Evolutionary conservation across 1,284 basidiomycete species (phyloP), one percentile per base, ranked within the genome.

Genomic region (Cryptococcus wingfieldii): DNA sequence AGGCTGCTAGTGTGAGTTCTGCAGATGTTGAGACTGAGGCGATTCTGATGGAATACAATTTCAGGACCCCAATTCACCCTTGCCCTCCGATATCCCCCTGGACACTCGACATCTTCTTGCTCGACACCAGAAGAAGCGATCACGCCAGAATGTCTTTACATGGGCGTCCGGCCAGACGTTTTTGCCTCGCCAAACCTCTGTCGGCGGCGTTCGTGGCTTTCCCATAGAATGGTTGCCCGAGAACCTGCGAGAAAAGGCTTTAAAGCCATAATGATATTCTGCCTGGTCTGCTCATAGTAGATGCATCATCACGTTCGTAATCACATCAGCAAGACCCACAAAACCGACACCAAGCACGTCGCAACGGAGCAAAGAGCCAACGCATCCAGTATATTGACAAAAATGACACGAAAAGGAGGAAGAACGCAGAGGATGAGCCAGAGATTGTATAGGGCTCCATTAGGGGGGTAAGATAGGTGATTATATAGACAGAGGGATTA

Each of bases 91-190:
- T 53, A 77, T 90, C 23, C 89, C 90, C 0, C 65, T 88, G n/a
- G 90, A 92, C 70, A 77, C 81, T 44, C 83, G 90, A 51, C 89
- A 93, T 78, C 72, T 91, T 16, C 81, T 85, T 63, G 81, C 87
- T 1, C 86, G 84, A 70, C 79, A 80, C 43, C 79, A 80, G 66
- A 90, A 89, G 76, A 83, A 83, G 47, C 85, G 83, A 71, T 50
- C 56, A 5, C 54, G 64, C 47, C 83, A 83, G 68, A 86, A 85
- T 19, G 84, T 84, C 52, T 85, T 64, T 39, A 48, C 55, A 5
- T 66, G 58, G 53, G 78, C 83, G 19, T 79, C 83, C 43, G 54
- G 63, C 5, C 51, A 54, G 38, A 58, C 63, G 9, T 52, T 64
- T 31, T 49, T 60, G 31, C 43, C 50, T 13, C 57, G 64, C 25